phyloP scores from a whole-genome alignment of 345 rosid genomes.

The Brassica juncea region DNA sequence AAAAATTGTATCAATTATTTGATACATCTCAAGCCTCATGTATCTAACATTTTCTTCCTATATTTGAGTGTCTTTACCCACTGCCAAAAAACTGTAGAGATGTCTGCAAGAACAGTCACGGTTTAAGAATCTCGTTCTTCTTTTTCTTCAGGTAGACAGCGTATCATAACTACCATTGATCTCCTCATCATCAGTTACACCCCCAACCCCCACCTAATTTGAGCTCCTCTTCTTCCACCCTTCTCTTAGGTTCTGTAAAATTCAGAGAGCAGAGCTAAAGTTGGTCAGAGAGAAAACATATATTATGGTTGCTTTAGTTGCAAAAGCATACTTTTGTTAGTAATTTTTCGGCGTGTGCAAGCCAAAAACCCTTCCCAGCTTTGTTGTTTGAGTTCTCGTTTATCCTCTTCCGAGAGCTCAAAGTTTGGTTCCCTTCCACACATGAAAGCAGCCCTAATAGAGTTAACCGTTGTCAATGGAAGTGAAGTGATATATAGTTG shows the following conservation, averaged over 20 bases:
- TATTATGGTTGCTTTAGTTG: background rate
- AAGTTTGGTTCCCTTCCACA: constrained; percentile 97
- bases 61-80: constrained; percentile 8
- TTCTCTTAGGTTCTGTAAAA: constrained; percentile 71
- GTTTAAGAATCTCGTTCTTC: constrained; percentile 46
- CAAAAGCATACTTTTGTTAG: constrained; percentile 68
- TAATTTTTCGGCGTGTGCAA: constrained; percentile 76
- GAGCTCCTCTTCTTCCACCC: constrained; percentile 54
- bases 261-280: background rate
- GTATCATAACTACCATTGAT: constrained; percentile 40
- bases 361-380: constrained; percentile 92
- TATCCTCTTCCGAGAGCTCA: constrained; percentile 75
- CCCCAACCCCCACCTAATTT: constrained; percentile 16
- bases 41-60: constrained; percentile 3
- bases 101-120: constrained; percentile 5
- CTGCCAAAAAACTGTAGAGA: background rate
- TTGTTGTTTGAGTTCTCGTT: constrained; percentile 66
- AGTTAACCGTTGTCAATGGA: constrained; percentile 4
- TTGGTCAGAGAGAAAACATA: background rate
- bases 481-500: background rate
- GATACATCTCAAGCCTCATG: constrained; percentile 5
- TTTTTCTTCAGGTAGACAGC: constrained; percentile 44
- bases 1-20: background rate
- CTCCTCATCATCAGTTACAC: constrained; percentile 47
- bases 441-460: constrained; percentile 92